Percentiles rank a stretch among this genome's conserved stretches.
Conservation (phyloP, 352 stramenopile genomes). For the Globisporangium emineosum region DNA sequence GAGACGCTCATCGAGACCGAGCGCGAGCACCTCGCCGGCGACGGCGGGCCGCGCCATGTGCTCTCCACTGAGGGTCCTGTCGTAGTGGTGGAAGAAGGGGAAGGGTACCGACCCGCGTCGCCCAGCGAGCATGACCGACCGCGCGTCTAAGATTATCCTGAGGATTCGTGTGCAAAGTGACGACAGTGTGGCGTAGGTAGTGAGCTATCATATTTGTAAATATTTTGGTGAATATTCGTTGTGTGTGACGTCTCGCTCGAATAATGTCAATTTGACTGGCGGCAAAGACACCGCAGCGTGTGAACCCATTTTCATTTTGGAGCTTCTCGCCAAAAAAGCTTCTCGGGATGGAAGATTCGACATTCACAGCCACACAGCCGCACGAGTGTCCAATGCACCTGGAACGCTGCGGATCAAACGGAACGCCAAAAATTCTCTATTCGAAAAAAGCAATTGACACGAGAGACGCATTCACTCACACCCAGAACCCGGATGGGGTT, state of each 20-base stretch:
- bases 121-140: conserved; percentile 1
- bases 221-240: neutral
- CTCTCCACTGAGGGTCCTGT: neutral
- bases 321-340: no score
- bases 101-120: conserved; percentile 1
- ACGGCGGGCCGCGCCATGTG: neutral
- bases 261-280: neutral
- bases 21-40: conserved; percentile 21
- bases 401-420: neutral
- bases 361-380: neutral
- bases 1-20: conserved; percentile 50
- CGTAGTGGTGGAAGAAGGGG: neutral
- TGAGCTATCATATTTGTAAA: neutral
- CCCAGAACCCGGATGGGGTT: no score
- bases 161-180: no score
- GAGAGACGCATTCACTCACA: no score
- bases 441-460: conserved; percentile 1
- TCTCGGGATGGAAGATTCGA: neutral
- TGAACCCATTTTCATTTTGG: no score
- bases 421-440: neutral
- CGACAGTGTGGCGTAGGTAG: no score
- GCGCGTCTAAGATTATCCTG: conserved; percentile 2
- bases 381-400: neutral
- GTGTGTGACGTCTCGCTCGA: neutral
- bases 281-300: no score